Percentiles rank a stretch among this genome's conserved stretches.
Evolutionary conservation across 768 basidiomycete species (phyloP).

Genomic region (Pisolithus tinctorius): DNA sequence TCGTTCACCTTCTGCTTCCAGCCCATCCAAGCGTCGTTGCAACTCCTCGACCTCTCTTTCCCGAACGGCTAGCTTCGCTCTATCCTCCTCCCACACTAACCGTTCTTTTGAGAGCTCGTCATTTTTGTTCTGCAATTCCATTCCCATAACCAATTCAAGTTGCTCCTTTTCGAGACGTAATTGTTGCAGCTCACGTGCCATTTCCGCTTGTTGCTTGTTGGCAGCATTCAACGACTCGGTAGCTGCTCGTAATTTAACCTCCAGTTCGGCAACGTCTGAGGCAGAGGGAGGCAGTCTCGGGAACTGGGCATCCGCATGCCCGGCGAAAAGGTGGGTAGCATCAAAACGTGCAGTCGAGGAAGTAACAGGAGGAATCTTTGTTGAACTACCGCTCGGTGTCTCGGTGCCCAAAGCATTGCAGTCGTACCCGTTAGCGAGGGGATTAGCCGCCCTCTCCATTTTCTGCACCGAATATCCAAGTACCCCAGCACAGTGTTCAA

Average conservation of each 20-base stretch:
- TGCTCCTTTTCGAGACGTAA: slow-evolving; percentile 64
- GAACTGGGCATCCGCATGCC: slow-evolving; percentile 62
- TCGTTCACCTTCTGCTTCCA: slow-evolving; percentile 38
- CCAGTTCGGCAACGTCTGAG: slow-evolving; percentile 44
- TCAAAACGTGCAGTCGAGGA: slow-evolving; percentile 60
- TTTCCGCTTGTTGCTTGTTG: slow-evolving; percentile 53
- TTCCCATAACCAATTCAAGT: slow-evolving; percentile 53
- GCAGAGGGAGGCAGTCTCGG: slow-evolving; percentile 39
- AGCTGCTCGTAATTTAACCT: slow-evolving; percentile 58
- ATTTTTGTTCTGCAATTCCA: slow-evolving; percentile 50
- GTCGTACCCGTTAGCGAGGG: slow-evolving; percentile 19
- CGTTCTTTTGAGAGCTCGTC: slow-evolving; percentile 45
- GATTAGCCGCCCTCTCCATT: slow-evolving; percentile 51
- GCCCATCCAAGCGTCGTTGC: slow-evolving; percentile 35
- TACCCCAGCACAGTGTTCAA: slow-evolving; percentile 81
- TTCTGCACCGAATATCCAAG: slow-evolving; percentile 63
- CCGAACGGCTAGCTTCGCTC: slow-evolving; percentile 30
- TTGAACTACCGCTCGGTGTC: slow-evolving; percentile 44
- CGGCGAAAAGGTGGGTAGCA: slow-evolving; percentile 80
- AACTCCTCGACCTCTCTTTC: slow-evolving; percentile 32
- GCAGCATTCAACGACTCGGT: slow-evolving; percentile 52
- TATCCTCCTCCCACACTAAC: slow-evolving; percentile 44
- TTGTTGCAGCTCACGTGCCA: slow-evolving; percentile 55
- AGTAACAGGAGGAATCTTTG: slow-evolving; percentile 44
- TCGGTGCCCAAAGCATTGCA: slow-evolving; percentile 44